Percentiles rank a stretch among this genome's conserved stretches.
Evolutionary conservation across 768 basidiomycete genomes (phyloP).

Genomic region (Boletus pseudopeckii): DNA sequence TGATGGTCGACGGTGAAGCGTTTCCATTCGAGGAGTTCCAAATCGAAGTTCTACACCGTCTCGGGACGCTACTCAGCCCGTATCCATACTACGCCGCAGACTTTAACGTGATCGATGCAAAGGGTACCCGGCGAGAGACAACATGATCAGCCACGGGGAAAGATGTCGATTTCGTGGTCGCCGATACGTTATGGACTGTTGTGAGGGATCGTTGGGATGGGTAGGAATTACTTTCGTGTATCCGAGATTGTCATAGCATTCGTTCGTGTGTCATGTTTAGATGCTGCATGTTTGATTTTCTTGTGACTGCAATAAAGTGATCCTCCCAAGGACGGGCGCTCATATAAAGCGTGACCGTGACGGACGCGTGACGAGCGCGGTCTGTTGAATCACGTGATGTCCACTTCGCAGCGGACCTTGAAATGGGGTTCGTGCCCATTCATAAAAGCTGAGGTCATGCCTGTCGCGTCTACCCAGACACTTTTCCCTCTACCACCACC

Average conservation of each 20-base stretch:
- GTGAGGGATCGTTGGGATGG: too few species aligned
- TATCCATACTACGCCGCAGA: slow-evolving; percentile 51
- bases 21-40: slow-evolving; percentile 73
- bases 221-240: not conserved
- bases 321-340: not conserved
- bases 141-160: not conserved
- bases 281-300: not conserved
- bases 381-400: slow-evolving; percentile 36
- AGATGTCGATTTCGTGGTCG: not conserved
- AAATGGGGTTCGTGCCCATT: slow-evolving; percentile 30
- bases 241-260: not conserved
- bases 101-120: slow-evolving; percentile 35
- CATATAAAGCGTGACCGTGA: slow-evolving; percentile 27
- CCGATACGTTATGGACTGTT: not conserved
- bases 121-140: slow-evolving; percentile 20
- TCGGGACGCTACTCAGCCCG: slow-evolving; percentile 65
- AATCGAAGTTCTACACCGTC: slow-evolving; percentile 68
- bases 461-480: slow-evolving; percentile 25
- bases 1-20: slow-evolving; percentile 77
- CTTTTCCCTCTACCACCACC: slow-evolving; percentile 33
- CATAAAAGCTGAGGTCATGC: slow-evolving; percentile 31
- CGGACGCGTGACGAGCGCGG: slow-evolving; percentile 34
- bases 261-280: not conserved
- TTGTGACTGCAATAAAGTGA: not conserved
- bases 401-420: slow-evolving; percentile 30